Base-by-base conservation (phyloP, 2,329 filamentous ascomycete species). In the Zopfia rhizophila region DNA sequence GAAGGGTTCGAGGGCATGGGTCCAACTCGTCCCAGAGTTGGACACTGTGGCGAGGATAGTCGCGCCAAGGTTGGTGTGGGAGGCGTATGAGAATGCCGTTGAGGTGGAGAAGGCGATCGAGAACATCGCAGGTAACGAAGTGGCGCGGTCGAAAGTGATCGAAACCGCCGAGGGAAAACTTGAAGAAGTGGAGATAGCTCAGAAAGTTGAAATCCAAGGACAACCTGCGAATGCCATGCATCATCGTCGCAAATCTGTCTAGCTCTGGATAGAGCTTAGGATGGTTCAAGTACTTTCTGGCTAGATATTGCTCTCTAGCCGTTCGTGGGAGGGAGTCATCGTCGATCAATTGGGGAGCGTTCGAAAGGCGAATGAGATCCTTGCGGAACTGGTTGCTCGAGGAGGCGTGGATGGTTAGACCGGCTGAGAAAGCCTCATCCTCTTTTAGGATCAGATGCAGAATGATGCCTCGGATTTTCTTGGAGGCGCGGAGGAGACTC, bases 141-240 rank as follows among this genome's bases (percentile, higher is more conserved):
- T 22, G 18, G 0, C 21, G 2, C 1, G 23, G 33, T 18, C 37
- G 31, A 13, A 50, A 50, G 1, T 32, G 38, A 2, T 50, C 27
- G 16, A 65, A 59, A 2, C 45, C 48, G 1, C 52, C 53, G 2
- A 14, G 27, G 1, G 43, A 46, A 5, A 68, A 59, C 12, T 60
- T 53, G 51, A 68, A 68, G 51, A 70, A 70, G 23, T 59, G 56
- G 11, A 68, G 44, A 13, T 21, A 48, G 0, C 42, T 27, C 2
- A 54, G 13, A 21, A 61, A 68, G 13, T 50, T 40, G 44, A 70
- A 53, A 1, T 38, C 13, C 0, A 70, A 12, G 24, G 33, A 28
- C 1, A 69, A 28, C 7, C 62, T 61, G 3, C 55, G 63, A 12
- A 70, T 59, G 0, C 57, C 61, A 10, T 69, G 64, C 3, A 35